A percentile compares a stretch with the other conserved stretches of the same genome.
Evolutionary conservation across 139 green algal genomes (phyloP).

Genomic region (Nannochloris sp.): DNA sequence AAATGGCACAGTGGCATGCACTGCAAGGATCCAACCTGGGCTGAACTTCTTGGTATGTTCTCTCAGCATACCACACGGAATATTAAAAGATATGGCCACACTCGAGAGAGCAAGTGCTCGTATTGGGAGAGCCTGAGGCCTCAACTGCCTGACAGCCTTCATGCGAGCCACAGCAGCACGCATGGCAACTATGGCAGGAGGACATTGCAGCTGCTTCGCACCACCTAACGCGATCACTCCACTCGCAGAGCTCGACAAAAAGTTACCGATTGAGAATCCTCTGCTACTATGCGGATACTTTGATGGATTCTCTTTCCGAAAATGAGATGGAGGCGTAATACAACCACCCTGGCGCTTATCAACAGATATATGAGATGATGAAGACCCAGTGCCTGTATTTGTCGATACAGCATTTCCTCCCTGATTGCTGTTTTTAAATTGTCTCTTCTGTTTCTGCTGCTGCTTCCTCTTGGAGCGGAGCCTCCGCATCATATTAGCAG

Average conservation of each 20-base stretch:
- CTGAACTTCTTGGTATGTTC: conserved; percentile 83
- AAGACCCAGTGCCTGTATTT: too few species aligned
- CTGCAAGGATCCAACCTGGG: conserved; percentile 70
- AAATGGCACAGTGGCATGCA: conserved; percentile 82
- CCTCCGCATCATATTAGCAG: neutral
- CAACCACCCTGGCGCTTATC: too few species aligned
- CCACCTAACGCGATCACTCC: conserved; percentile 37
- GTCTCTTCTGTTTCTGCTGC: neutral
- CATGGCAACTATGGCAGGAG: conserved; percentile 56
- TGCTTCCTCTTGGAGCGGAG: neutral
- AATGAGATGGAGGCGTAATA: too few species aligned
- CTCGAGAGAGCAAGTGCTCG: conserved; percentile 32
- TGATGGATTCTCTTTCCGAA: neutral
- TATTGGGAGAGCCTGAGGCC: conserved; percentile 44
- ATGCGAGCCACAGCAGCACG: conserved; percentile 55
- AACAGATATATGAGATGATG: too few species aligned
- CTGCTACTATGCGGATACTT: conserved; percentile 10
- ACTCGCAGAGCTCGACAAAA: conserved; percentile 11
- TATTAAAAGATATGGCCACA: conserved; percentile 49
- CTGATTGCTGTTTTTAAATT: too few species aligned
- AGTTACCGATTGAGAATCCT: neutral
- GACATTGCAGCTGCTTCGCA: conserved; percentile 51
- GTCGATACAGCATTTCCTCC: too few species aligned
- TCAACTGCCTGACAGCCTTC: conserved; percentile 50
- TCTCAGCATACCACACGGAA: conserved; percentile 68